A percentile compares a stretch with the other conserved stretches of the same genome.
Conservation (phyloP, 2,329 filamentous ascomycete species). For the Ophiosphaerella herpotricha region DNA sequence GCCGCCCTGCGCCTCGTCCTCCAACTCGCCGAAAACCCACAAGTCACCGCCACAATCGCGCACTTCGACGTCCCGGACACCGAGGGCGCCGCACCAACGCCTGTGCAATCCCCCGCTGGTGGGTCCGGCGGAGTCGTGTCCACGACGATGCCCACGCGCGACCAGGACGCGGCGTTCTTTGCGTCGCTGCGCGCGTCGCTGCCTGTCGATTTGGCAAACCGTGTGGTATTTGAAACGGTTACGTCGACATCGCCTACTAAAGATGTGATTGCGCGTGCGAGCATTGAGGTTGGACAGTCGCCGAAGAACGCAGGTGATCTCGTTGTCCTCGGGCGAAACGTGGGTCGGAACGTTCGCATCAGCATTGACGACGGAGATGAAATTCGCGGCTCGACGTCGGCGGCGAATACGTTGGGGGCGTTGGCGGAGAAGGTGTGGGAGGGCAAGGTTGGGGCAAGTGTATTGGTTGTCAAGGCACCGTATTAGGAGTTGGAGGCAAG, state of each 20-base stretch:
- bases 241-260: slow-evolving; percentile 38
- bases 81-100: slow-evolving; percentile 17
- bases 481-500: neutral
- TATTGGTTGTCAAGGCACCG: slow-evolving; percentile 70
- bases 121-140: slow-evolving; percentile 22
- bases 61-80: slow-evolving; percentile 55
- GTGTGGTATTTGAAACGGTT: slow-evolving; percentile 64
- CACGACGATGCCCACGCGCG: slow-evolving; percentile 22
- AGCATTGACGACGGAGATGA: slow-evolving; percentile 48
- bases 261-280: slow-evolving; percentile 59
- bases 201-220: slow-evolving; percentile 53
- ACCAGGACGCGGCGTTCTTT: slow-evolving; percentile 61
- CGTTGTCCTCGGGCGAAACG: slow-evolving; percentile 66
- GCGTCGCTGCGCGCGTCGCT: slow-evolving; percentile 61
- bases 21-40: slow-evolving; percentile 78
- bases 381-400: slow-evolving; percentile 35
- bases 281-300: slow-evolving; percentile 63
- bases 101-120: slow-evolving; percentile 10
- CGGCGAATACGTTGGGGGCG: slow-evolving; percentile 59
- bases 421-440: slow-evolving; percentile 65
- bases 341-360: slow-evolving; percentile 22
- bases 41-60: slow-evolving; percentile 77
- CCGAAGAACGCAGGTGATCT: slow-evolving; percentile 72
- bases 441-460: slow-evolving; percentile 65
- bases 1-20: slow-evolving; percentile 79